These are phyloP conservation scores for Clarireedia paspali DNA, from an alignment of 2,329 filamentous ascomycete genomes.

Conservation along the genomic window DNA sequence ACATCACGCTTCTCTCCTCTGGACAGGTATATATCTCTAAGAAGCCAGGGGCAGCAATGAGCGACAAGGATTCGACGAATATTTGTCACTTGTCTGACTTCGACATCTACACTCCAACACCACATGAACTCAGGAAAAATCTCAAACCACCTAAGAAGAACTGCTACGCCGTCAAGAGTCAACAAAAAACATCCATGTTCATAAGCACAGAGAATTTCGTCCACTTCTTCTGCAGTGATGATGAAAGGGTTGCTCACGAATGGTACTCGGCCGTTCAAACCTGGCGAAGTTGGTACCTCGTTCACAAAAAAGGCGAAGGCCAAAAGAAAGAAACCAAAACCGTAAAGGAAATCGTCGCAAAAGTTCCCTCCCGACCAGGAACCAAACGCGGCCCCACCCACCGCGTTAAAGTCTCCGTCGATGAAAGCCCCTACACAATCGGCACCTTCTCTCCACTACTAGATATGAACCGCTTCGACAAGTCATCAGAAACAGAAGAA, in stretches of 20 bases:
- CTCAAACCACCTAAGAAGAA: constrained; percentile 78
- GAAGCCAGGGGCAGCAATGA: constrained; percentile 50
- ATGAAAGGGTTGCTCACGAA: constrained; percentile 53
- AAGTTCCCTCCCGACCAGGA: constrained; percentile 1
- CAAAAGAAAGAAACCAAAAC: constrained; percentile 25
- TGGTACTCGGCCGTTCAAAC: constrained; percentile 67
- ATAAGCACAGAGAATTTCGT: constrained; percentile 77
- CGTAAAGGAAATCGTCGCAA: constrained; percentile 15
- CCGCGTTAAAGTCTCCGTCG: constrained; percentile 33
- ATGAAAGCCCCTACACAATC: constrained; percentile 52
- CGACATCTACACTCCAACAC: constrained; percentile 76
- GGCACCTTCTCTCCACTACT: constrained; percentile 62
- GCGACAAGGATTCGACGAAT: constrained; percentile 58
- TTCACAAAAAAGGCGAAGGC: constrained; percentile 52
- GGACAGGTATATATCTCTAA: constrained; percentile 70
- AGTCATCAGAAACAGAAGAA: constrained; percentile 5
- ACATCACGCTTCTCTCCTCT: constrained; percentile 62
- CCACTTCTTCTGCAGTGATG: constrained; percentile 83
- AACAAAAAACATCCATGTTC: constrained; percentile 82
- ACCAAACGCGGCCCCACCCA: constrained; percentile 21
- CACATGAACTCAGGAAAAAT: constrained; percentile 57
- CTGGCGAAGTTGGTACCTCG: constrained; percentile 91
- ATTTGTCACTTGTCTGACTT: constrained; percentile 87
- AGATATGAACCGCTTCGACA: constrained; percentile 50
- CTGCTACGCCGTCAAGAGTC: constrained; percentile 85